Percentiles rank a stretch among this genome's conserved stretches.
Evolutionary conservation across 108 stramenopile species (phyloP).

Genomic region (Cyclotella sp.): DNA sequence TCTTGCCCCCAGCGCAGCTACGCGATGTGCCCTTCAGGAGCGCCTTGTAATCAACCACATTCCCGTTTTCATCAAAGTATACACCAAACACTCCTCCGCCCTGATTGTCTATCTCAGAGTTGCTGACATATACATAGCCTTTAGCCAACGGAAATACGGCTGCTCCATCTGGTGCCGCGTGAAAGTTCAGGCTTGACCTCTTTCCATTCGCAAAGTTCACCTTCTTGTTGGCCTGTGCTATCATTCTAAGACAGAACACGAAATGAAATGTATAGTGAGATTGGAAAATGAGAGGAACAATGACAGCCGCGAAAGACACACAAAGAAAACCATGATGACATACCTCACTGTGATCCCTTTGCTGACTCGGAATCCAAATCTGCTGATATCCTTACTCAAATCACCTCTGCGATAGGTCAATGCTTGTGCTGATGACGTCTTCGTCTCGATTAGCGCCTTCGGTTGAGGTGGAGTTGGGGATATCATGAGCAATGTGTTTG

Average conservation of each 20-base stretch:
- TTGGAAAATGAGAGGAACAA: neutral
- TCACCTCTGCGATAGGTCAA: constrained; percentile 8
- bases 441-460: neutral
- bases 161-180: constrained; percentile 52
- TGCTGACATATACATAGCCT: constrained; percentile 58
- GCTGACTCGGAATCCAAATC: constrained; percentile 10
- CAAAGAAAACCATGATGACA: neutral
- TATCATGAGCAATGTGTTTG: neutral
- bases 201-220: constrained; percentile 36
- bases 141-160: constrained; percentile 35
- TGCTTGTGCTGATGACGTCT: neutral
- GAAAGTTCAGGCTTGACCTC: constrained; percentile 37
- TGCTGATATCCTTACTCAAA: constrained; percentile 13
- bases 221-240: constrained; percentile 34
- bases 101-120: constrained; percentile 34
- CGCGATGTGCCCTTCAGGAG: constrained; percentile 30
- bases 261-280: neutral
- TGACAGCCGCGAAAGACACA: neutral
- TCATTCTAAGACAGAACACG: constrained; percentile 3
- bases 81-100: constrained; percentile 49
- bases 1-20: constrained; percentile 53
- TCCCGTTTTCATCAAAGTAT: constrained; percentile 38
- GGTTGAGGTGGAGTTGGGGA: neutral
- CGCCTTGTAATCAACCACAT: constrained; percentile 36
- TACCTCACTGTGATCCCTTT: constrained; percentile 21